Conservation (phyloP, 2,329 filamentous ascomycete genomes). For the Fusarium sp. region DNA sequence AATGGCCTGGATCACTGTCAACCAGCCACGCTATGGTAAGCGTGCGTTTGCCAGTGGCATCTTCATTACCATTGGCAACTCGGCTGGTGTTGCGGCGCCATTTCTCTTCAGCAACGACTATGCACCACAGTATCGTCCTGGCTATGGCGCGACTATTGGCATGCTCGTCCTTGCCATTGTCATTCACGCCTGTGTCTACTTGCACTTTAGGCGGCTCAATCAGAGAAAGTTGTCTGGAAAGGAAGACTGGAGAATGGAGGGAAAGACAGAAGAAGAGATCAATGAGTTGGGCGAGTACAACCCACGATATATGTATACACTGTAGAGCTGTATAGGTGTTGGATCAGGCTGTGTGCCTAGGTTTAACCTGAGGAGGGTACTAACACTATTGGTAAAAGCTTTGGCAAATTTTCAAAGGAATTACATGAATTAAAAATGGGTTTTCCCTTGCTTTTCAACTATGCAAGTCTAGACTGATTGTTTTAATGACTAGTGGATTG, state of each 20-base stretch:
- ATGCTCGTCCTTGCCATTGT: conserved; percentile 13
- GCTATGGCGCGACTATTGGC: conserved; percentile 8
- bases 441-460: no score
- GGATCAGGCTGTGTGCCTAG: no score
- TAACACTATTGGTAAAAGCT: no score
- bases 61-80: conserved; percentile 16
- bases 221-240: conserved; percentile 11
- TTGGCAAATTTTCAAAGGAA: no score
- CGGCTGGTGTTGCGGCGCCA: conserved; percentile 10
- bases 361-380: no score
- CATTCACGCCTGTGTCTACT: conserved; percentile 9
- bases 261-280: conserved; percentile 14
- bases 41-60: conserved; percentile 17
- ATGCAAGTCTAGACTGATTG: no score
- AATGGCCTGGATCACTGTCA: conserved; percentile 17
- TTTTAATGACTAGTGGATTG: no score
- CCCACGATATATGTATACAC: conserved; percentile 16
- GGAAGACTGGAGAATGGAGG: conserved; percentile 18
- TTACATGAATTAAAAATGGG: no score
- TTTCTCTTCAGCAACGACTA: conserved; percentile 14
- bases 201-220: conserved; percentile 10
- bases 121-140: conserved; percentile 6
- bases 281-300: conserved; percentile 10
- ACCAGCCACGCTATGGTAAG: conserved; percentile 15
- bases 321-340: neutral